Evolutionary conservation across 164 flowering plant genomes (phyloP), one percentile per base, ranked within the genome.

Genomic region (Nymphaea colorata): DNA sequence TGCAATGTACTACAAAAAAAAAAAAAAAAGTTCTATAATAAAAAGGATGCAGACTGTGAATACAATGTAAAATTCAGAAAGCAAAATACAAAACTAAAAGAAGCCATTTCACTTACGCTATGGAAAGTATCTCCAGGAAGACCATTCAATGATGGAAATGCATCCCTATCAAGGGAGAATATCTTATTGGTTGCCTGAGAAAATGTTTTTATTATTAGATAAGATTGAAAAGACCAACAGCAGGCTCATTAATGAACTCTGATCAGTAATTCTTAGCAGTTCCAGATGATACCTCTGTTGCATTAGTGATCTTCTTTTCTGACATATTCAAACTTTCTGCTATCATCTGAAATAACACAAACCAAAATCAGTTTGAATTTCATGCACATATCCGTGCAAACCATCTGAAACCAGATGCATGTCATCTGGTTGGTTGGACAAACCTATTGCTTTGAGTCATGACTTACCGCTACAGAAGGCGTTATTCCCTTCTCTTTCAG

Each of bases 111-210:
- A 80, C 97, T 74, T 82, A 94, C 98, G 76, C 96, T 87, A 65
- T 91, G 99, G 78, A 81, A 86, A 43, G 93, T 88, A 73, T 84
- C 95, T 74, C 99, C 99, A n/a, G 99, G 98, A 68, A 87, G 83
- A 70, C 99, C 92, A 76, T 83, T 85, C 66, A 91, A 74, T 64
- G 97, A 84, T 65, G 96, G 93, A 76, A 85, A 93, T 65, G 91
- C 91, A 65, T 83, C 91, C 74, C 95, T 85, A 73, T 93, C 98
- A 65, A 94, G 89, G 17, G 99, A 94, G 75, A 82, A 79, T 3
- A 90, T 91, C 73, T 80, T 87, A 71, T 78, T 86, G 71, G 82
- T 72, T 60, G 95, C 97, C 97, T 91, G 73, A 72, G 80, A n/a
- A 61, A 61, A 61, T 17, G 42, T 61, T 61, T 25, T 25, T 61